phyloP scores from a whole-genome alignment of 2,329 filamentous ascomycete genomes.

The Fusarium napiforme region DNA sequence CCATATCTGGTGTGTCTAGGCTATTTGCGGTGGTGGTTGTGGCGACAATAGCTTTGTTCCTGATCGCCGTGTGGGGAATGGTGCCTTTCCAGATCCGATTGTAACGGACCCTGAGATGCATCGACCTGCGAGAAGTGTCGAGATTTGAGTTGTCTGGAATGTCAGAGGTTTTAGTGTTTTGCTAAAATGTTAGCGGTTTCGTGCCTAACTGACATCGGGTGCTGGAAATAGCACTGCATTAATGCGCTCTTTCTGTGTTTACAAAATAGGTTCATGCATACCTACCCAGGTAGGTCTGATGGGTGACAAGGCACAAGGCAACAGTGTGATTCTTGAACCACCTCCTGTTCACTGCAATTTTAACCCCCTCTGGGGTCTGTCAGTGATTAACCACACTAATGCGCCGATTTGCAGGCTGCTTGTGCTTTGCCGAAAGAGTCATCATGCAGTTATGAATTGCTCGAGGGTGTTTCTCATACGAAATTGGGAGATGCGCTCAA shows the following conservation, averaged over 20 bases:
- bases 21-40: slow-evolving; percentile 13
- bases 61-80: slow-evolving; percentile 1
- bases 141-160: slow-evolving; percentile 23
- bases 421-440: background rate
- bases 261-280: no score
- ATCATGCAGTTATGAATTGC: background rate
- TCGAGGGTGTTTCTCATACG: fast-evolving
- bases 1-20: background rate
- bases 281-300: no score
- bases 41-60: slow-evolving; percentile 27
- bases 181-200: background rate
- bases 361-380: background rate
- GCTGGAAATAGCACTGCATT: background rate
- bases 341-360: background rate
- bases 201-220: background rate
- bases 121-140: fast-evolving
- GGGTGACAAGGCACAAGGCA: no score
- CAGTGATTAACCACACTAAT: background rate
- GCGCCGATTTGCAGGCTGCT: background rate
- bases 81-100: slow-evolving; percentile 4
- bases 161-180: background rate
- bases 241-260: no score
- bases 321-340: no score
- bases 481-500: background rate
- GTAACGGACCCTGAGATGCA: background rate